phyloP scores from a whole-genome alignment of 208 protist genomes.

The Entamoeba moshkovskii region DNA sequence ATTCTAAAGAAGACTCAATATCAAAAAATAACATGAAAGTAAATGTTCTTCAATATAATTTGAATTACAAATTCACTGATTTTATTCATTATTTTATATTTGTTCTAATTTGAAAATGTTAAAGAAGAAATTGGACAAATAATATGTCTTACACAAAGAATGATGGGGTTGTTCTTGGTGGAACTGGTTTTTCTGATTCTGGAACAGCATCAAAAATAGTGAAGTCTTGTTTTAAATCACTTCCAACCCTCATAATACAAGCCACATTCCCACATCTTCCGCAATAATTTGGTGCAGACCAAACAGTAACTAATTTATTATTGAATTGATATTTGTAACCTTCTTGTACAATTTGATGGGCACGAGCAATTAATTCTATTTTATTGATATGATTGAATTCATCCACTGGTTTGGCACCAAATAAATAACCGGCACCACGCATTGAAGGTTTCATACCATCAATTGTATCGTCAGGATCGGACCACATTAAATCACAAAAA shows the following conservation, averaged over 20 bases:
- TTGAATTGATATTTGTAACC: conserved; percentile 60
- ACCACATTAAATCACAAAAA: conserved; percentile 96
- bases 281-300: conserved; percentile 65
- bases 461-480: conserved; percentile 71
- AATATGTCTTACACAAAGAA: not conserved
- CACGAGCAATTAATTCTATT: conserved; percentile 40
- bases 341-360: conserved; percentile 60
- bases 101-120: not conserved
- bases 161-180: not conserved
- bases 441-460: conserved; percentile 15
- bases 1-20: too few species aligned
- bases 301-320: conserved; percentile 54
- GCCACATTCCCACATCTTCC: conserved; percentile 39
- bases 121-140: not conserved
- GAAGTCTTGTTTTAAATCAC: conserved; percentile 64
- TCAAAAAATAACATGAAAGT: too few species aligned
- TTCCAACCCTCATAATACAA: conserved; percentile 67
- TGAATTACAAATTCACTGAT: not conserved
- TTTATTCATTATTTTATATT: not conserved
- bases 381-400: conserved; percentile 54
- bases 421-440: conserved; percentile 37
- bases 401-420: conserved; percentile 44
- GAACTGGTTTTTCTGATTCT: not conserved
- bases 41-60: too few species aligned
- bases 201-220: conserved; percentile 94